Evolutionary conservation across 1,139 yeast genomes (phyloP).

Genomic region (Saccharomyces hybrid): DNA sequence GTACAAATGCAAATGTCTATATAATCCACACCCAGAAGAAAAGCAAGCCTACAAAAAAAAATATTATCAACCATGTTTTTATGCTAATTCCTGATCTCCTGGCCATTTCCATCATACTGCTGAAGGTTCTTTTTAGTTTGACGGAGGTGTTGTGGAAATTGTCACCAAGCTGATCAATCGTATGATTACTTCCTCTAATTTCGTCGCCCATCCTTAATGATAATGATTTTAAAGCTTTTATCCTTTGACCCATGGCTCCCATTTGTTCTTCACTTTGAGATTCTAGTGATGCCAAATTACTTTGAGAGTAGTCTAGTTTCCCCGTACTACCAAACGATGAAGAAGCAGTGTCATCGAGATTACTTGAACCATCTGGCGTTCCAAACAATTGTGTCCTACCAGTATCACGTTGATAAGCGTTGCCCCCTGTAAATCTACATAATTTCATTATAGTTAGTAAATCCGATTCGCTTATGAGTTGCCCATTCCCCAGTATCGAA

Average conservation of each 20-base stretch:
- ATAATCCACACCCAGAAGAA: slow-evolving; percentile 81
- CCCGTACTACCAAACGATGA: slow-evolving; percentile 21
- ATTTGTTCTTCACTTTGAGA: slow-evolving; percentile 77
- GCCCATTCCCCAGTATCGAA: background rate
- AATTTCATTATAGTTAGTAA: background rate
- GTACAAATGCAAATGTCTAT: slow-evolving; percentile 18
- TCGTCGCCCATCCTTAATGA: slow-evolving; percentile 78
- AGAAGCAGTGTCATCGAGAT: slow-evolving; percentile 9
- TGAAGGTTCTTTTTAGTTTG: slow-evolving; percentile 56
- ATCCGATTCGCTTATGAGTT: background rate
- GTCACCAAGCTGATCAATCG: slow-evolving; percentile 49
- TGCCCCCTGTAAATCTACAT: slow-evolving; percentile 10
- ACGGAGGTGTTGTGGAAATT: slow-evolving; percentile 41
- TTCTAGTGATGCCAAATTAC: slow-evolving; percentile 62
- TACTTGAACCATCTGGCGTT: slow-evolving; percentile 7
- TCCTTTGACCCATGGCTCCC: slow-evolving; percentile 60
- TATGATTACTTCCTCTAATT: slow-evolving; percentile 62
- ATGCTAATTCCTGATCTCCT: slow-evolving; percentile 73
- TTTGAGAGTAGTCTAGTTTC: slow-evolving; percentile 33
- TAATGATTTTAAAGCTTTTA: slow-evolving; percentile 60
- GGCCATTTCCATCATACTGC: slow-evolving; percentile 73
- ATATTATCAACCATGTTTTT: slow-evolving; percentile 68
- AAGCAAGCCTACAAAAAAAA: slow-evolving; percentile 50
- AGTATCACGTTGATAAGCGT: slow-evolving; percentile 24
- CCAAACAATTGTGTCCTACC: slow-evolving; percentile 31